A percentile compares a stretch with the other conserved stretches of the same genome.
Conservation (phyloP, 177 flowering plant genomes). For the Vitis hybrid region DNA sequence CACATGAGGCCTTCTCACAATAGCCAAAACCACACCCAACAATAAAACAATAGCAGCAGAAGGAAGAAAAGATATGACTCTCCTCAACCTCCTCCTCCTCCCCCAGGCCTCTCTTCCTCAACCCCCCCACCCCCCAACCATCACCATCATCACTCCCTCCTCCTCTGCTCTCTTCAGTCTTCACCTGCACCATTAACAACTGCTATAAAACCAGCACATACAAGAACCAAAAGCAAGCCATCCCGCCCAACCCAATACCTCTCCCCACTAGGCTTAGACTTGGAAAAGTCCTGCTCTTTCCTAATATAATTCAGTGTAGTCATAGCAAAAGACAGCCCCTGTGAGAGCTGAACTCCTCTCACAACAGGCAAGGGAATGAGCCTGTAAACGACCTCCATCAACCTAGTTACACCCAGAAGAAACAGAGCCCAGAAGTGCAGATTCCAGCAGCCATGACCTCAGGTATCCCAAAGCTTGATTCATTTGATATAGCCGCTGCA, state of each 20-base stretch:
- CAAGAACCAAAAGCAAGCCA: conserved; percentile 68
- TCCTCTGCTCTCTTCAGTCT: conserved; percentile 36
- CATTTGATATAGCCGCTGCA: conserved; percentile 65
- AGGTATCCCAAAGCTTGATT: conserved; percentile 58
- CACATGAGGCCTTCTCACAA: conserved; percentile 47
- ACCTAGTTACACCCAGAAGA: conserved; percentile 64
- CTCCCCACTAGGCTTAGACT: conserved; percentile 48
- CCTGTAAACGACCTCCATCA: conserved; percentile 69
- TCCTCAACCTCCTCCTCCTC: conserved; percentile 25
- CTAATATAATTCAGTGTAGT: conserved; percentile 73
- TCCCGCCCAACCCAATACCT: conserved; percentile 81
- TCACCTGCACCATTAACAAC: conserved; percentile 64
- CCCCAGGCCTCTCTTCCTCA: conserved; percentile 6
- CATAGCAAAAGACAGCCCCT: conserved; percentile 74
- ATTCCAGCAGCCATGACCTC: conserved; percentile 90
- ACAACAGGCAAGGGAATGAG: conserved; percentile 75
- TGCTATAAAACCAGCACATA: conserved; percentile 67
- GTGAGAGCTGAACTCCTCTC: conserved; percentile 85
- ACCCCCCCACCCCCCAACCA: neutral
- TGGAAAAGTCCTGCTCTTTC: conserved; percentile 55
- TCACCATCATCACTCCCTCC: neutral
- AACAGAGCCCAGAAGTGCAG: conserved; percentile 52
- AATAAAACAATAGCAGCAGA: conserved; percentile 68
- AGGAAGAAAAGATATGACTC: conserved; percentile 46
- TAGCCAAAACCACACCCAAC: conserved; percentile 59